Conservation (phyloP, 768 basidiomycete species). For the Hygrocybe punicea region DNA sequence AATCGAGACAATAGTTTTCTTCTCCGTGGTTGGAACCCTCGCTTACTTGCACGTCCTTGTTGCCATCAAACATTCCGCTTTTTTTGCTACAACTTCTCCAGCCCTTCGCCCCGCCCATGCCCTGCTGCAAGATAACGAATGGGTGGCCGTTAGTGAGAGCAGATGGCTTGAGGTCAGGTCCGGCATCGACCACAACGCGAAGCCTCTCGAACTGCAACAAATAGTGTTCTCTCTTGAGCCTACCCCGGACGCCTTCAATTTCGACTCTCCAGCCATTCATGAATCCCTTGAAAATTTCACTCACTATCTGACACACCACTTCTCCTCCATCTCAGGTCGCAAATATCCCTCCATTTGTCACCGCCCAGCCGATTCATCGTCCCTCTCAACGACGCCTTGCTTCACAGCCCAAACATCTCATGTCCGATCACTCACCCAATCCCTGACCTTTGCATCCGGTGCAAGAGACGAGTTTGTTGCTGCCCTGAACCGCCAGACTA, state of each 20-base stretch:
- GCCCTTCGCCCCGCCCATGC: conserved; percentile 56
- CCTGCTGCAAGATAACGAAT: conserved; percentile 51
- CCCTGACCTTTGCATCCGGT: conserved; percentile 50
- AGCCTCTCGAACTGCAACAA: conserved; percentile 69
- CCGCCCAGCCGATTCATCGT: conserved; percentile 23
- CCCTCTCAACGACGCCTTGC: conserved; percentile 27
- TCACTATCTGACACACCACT: conserved; percentile 41
- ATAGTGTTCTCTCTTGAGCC: conserved; percentile 56
- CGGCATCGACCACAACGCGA: conserved; percentile 24
- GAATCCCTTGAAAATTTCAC: conserved; percentile 48
- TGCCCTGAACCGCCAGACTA: conserved; percentile 25
- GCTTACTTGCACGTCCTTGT: conserved; percentile 93
- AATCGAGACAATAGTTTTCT: conserved; percentile 87
- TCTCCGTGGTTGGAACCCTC: conserved; percentile 85
- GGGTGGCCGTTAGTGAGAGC: conserved; percentile 57
- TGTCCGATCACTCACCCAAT: conserved; percentile 40
- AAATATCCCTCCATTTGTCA: conserved; percentile 55
- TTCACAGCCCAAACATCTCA: conserved; percentile 40
- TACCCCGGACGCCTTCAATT: conserved; percentile 19
- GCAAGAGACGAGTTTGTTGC: conserved; percentile 49
- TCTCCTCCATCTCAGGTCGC: conserved; percentile 42
- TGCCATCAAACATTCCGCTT: conserved; percentile 84
- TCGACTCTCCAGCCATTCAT: conserved; percentile 43
- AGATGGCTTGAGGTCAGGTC: conserved; percentile 44
- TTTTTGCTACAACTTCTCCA: conserved; percentile 58